Evolutionary conservation across 768 basidiomycete species (phyloP).

Genomic region (Scleroderma bovista): DNA sequence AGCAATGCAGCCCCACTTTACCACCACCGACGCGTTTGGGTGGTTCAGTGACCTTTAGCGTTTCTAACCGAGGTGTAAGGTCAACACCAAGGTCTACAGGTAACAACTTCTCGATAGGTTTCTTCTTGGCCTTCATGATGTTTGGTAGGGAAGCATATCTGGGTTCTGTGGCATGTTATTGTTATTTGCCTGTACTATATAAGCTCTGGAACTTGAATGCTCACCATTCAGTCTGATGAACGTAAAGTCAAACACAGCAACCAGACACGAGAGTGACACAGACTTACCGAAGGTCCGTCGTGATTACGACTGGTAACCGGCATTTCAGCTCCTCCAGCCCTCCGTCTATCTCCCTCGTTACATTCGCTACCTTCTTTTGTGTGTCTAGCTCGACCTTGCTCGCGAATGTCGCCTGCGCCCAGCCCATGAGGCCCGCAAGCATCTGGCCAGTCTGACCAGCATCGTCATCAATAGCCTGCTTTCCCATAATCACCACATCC

Average conservation of each 20-base stretch:
- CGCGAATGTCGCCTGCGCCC: constrained; percentile 94
- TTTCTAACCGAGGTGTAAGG: constrained; percentile 77
- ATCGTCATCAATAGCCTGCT: constrained; percentile 98
- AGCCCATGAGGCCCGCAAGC: constrained; percentile 87
- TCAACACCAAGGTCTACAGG: constrained; percentile 80
- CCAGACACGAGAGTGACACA: background rate
- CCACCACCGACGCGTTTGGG: constrained; percentile 86
- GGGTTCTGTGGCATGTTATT: constrained; percentile 53
- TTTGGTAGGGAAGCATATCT: constrained; percentile 96
- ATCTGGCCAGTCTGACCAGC: constrained; percentile 95
- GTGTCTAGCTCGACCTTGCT: constrained; percentile 76
- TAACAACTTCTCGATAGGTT: constrained; percentile 80
- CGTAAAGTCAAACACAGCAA: background rate
- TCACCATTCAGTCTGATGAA: constrained; percentile 64
- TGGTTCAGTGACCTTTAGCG: constrained; percentile 84
- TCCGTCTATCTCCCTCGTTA: constrained; percentile 92
- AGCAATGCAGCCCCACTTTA: constrained; percentile 48
- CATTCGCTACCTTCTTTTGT: constrained; percentile 55
- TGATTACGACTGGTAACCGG: constrained; percentile 78
- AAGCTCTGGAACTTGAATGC: constrained; percentile 3
- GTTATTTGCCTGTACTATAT: background rate
- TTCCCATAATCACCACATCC: constrained; percentile 92
- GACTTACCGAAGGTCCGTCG: constrained; percentile 85
- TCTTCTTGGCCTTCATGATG: constrained; percentile 99
- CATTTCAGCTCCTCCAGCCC: constrained; percentile 81